phyloP scores from a whole-genome alignment of 306 rosid genomes.

The Cucurbita moschata region DNA sequence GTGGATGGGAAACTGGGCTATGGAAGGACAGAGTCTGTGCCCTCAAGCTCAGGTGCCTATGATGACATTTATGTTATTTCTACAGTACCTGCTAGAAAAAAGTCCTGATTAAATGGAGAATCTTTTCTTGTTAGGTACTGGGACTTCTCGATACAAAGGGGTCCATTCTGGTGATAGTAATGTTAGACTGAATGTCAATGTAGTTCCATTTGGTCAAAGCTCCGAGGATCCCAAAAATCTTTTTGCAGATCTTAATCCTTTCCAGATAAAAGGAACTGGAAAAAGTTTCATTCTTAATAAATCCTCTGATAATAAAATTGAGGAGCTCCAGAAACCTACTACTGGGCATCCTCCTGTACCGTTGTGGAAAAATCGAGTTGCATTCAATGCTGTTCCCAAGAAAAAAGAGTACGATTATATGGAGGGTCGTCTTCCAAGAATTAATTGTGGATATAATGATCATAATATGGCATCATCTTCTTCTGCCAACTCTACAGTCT shows the following conservation, averaged over 20 bases:
- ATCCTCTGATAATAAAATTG: slow-evolving; percentile 46
- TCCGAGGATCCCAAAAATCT: slow-evolving; percentile 55
- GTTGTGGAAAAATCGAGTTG: slow-evolving; percentile 67
- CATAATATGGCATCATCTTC: slow-evolving; percentile 38
- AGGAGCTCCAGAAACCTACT: slow-evolving; percentile 36
- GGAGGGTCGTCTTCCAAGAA: slow-evolving; percentile 24
- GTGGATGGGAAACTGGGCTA: slow-evolving; percentile 31
- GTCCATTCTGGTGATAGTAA: slow-evolving; percentile 57
- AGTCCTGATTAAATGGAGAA: slow-evolving; percentile 30
- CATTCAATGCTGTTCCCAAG: slow-evolving; percentile 60
- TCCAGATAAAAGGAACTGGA: slow-evolving; percentile 78
- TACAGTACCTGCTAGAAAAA: slow-evolving; percentile 22
- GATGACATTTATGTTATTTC: slow-evolving; percentile 29
- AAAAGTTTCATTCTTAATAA: slow-evolving; percentile 46
- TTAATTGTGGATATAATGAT: slow-evolving; percentile 45
- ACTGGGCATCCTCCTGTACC: slow-evolving; percentile 55
- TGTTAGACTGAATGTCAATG: slow-evolving; percentile 62
- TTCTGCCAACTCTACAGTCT: slow-evolving; percentile 34
- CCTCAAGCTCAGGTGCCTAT: slow-evolving; percentile 25
- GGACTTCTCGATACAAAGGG: slow-evolving; percentile 52
- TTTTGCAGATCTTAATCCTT: slow-evolving; percentile 87
- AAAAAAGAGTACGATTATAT: slow-evolving; percentile 34
- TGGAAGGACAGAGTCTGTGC: slow-evolving; percentile 40
- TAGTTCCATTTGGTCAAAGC: slow-evolving; percentile 61
- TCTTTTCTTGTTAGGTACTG: slow-evolving; percentile 32